Base-by-base conservation (phyloP, 768 basidiomycete genomes). In the Dentipellis fragilis region DNA sequence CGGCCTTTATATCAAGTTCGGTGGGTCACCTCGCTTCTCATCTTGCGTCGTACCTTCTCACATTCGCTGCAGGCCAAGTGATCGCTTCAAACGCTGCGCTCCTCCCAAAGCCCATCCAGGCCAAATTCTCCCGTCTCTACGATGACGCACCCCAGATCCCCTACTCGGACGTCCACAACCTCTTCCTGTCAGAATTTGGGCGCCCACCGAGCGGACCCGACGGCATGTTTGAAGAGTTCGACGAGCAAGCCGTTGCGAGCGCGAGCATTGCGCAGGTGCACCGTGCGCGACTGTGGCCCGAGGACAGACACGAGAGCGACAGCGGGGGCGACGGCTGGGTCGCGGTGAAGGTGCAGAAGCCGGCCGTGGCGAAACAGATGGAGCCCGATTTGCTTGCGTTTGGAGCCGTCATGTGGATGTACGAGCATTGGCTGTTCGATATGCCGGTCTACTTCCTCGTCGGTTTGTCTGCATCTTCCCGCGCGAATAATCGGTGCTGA, bases 251-350 rank as follows among this genome's bases (percentile, higher is more conserved):
- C 0, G 72, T 89, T 1, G 93, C 93, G 0, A 90, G 87, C 58
- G 94, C 94, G 1, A 89, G 88, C 62, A 86, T 97, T 56, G 93
- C 93, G 0, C 94, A 96, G 66, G 94, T 96, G 0, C 93, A 96
- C 65, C 77, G 78, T 47, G 94, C 94, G 4, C 73, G 68, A n/a
- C 65, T 85, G 42, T 75, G 72, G 60, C 67, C 65, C 19, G 51
- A 61, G 45, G 67, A 67, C 52, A 65, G 68, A 22, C n/a, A 45
- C 51, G 51, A 56, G 19, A 71, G 68, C 35, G 72, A 78, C 6
- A 6, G 29, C 6, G 3, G 6, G 3, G 6, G 29, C 29, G 29
- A 29, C 6, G 40, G 14, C 37, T 86, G 85, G 80, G 93, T 97
- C 1, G 94, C 93, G 0, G 93, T 97, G 58, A 97, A 97, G 72